phyloP scores from a whole-genome alignment of 441 rosid genomes.

The Arabidopsis lyrata region DNA sequence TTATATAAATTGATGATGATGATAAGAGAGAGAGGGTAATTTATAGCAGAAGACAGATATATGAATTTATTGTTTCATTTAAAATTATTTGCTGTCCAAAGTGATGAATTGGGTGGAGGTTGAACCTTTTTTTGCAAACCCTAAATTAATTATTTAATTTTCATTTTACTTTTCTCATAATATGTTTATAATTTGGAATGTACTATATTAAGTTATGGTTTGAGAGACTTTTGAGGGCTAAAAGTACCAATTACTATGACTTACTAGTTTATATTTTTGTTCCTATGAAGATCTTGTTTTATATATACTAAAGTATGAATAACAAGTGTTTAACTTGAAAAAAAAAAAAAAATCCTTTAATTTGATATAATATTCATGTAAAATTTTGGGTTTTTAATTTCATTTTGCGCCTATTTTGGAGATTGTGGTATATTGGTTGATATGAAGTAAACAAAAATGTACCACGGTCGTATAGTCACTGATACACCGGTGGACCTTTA shows the following conservation, averaged over 20 bases:
- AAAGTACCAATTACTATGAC: conserved; percentile 2
- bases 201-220: conserved; percentile 16
- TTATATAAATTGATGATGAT: conserved; percentile 44
- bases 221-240: background rate
- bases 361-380: background rate
- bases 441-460: background rate
- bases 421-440: background rate
- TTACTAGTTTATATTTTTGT: background rate
- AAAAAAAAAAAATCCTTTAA: no score
- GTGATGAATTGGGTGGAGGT: conserved; percentile 44
- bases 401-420: background rate
- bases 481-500: background rate
- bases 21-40: conserved; percentile 37
- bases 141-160: conserved; percentile 26
- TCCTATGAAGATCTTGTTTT: no score
- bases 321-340: background rate
- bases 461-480: background rate
- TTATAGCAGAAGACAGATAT: conserved; percentile 42
- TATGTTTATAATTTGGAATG: conserved; percentile 26
- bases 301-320: background rate
- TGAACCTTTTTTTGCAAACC: conserved; percentile 37
- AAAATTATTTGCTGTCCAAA: conserved; percentile 45
- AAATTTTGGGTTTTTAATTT: background rate
- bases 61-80: conserved; percentile 45
- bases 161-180: background rate